Evolutionary conservation across 495 filamentous ascomycete genomes (phyloP).

Genomic region (Aspergillus heteromorphus): DNA sequence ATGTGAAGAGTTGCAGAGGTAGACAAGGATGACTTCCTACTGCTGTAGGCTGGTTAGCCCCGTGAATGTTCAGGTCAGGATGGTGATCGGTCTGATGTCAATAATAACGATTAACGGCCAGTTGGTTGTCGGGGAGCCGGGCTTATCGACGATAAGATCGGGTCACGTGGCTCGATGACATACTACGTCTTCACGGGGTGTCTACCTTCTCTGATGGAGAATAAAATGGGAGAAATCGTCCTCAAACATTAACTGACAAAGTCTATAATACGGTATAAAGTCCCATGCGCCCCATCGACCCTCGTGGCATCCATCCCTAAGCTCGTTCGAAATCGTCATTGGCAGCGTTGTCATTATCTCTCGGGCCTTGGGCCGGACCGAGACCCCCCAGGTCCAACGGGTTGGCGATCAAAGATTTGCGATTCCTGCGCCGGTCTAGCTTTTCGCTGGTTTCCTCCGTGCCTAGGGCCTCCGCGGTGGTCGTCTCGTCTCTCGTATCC

Average conservation of each 20-base stretch:
- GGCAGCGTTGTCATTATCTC: slow-evolving; percentile 25
- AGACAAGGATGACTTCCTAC: background rate
- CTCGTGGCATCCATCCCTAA: slow-evolving; percentile 21
- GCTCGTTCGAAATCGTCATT: slow-evolving; percentile 52
- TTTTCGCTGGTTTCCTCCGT: slow-evolving; percentile 62
- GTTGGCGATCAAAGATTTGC: slow-evolving; percentile 35
- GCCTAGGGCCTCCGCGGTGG: slow-evolving; percentile 21
- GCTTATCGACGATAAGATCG: slow-evolving; percentile 14
- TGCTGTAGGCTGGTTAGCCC: background rate
- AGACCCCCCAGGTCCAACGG: slow-evolving; percentile 34
- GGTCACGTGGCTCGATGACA: background rate
- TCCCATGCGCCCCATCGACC: slow-evolving; percentile 8
- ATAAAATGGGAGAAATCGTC: too few relatives aligned
- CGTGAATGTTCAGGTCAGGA: too few relatives aligned
- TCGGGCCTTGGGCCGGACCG: slow-evolving; percentile 21
- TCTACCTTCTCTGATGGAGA: too few relatives aligned
- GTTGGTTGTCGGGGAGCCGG: slow-evolving; percentile 1
- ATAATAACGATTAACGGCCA: slow-evolving; percentile 4
- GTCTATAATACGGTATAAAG: slow-evolving; percentile 19
- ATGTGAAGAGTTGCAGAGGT: too few relatives aligned
- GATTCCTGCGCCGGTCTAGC: slow-evolving; percentile 37
- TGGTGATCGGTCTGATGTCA: slow-evolving; percentile 1
- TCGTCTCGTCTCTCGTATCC: slow-evolving; percentile 29
- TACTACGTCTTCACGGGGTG: too few relatives aligned
- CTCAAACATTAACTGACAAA: slow-evolving; percentile 2